Conservation (phyloP, 2,329 filamentous ascomycete species). For the Xylaria sp. region DNA sequence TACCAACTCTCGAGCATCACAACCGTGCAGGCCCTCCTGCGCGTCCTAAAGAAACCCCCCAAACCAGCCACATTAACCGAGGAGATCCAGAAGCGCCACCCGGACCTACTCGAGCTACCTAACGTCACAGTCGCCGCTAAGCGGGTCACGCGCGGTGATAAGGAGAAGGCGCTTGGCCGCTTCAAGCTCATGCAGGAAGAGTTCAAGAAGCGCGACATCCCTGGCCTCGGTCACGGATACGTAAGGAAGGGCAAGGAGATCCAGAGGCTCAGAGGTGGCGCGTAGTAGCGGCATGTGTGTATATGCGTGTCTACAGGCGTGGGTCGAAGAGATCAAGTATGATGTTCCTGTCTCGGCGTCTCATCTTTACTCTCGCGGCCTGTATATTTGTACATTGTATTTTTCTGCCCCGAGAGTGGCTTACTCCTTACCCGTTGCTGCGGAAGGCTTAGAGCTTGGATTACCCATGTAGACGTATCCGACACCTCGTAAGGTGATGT, state of each 20-base stretch:
- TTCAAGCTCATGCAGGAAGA: slow-evolving; percentile 84
- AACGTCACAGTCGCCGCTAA: slow-evolving; percentile 76
- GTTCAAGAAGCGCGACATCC: slow-evolving; percentile 69
- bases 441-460: background rate
- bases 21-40: slow-evolving; percentile 65
- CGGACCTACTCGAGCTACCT: slow-evolving; percentile 56
- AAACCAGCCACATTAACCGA: slow-evolving; percentile 72
- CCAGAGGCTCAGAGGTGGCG: slow-evolving; percentile 55
- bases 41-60: slow-evolving; percentile 62
- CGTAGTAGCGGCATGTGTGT: slow-evolving; percentile 37
- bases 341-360: too few species aligned
- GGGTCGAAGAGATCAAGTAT: background rate
- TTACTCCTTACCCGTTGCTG: background rate
- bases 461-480: background rate
- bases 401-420: background rate
- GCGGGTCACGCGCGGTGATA: slow-evolving; percentile 76
- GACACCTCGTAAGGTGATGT: background rate
- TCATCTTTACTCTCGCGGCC: background rate
- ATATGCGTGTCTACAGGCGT: background rate
- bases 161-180: slow-evolving; percentile 75
- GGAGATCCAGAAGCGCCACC: slow-evolving; percentile 58
- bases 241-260: slow-evolving; percentile 56
- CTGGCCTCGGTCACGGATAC: slow-evolving; percentile 60
- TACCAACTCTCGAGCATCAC: slow-evolving; percentile 67
- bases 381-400: slow-evolving; percentile 21